These are phyloP conservation scores for Lactarius hatsudake DNA, from an alignment of 768 basidiomycete genomes.

Conservation along the genomic window DNA sequence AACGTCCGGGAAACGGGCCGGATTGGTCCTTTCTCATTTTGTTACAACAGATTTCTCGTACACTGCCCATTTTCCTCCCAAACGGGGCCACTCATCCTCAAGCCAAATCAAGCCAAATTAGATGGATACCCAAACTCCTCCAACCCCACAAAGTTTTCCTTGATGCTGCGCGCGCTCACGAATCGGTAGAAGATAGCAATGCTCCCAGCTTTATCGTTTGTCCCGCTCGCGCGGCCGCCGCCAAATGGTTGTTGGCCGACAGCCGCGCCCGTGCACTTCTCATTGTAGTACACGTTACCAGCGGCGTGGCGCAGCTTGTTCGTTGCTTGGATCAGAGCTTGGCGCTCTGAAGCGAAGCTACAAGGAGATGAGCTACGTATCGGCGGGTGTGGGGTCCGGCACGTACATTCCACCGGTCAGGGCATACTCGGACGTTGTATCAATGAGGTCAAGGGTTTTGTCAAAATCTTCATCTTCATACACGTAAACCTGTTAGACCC, in stretches of 20 bases:
- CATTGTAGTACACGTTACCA: constrained; percentile 97
- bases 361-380: constrained; percentile 20
- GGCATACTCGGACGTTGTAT: constrained; percentile 83
- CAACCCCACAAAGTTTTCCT: constrained; percentile 90
- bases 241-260: constrained; percentile 99
- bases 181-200: constrained; percentile 76
- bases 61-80: neutral
- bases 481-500: constrained; percentile 64
- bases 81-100: constrained; percentile 35
- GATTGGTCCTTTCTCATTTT: neutral
- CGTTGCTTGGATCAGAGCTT: constrained; percentile 74
- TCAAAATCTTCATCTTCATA: constrained; percentile 88
- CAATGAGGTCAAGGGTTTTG: constrained; percentile 81
- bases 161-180: constrained; percentile 88
- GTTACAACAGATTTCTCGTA: neutral
- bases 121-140: constrained; percentile 84
- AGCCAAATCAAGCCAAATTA: constrained; percentile 67
- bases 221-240: constrained; percentile 88
- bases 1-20: neutral
- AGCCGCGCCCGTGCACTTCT: constrained; percentile 97
- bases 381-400: constrained; percentile 2
- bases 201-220: constrained; percentile 97
- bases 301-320: constrained; percentile 86
- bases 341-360: constrained; percentile 83
- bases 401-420: constrained; percentile 93